Base-by-base conservation (phyloP, 345 rosid species). In the Eucalyptus microcorys region DNA sequence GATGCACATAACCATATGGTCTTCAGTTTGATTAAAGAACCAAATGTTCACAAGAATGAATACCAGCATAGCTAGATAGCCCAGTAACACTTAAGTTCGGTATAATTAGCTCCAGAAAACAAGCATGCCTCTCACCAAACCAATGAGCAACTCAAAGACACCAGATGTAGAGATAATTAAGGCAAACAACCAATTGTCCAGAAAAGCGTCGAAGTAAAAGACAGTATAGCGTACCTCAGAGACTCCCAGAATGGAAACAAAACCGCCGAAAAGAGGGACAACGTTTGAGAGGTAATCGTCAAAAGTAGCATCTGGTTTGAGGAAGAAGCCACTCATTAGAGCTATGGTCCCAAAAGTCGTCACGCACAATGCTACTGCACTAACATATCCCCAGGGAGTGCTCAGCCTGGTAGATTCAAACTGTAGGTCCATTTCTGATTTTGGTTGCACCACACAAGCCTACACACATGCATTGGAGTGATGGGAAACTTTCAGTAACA, bases 401-500 rank as follows among this genome's bases (percentile, higher is more conserved):
- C 98, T 96, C 88, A 97, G 91, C 90, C 93, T 94, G 85, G 96
- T 94, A n/a, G 93, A 92, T 87, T 97, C 99, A 79, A 95, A 97
- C 79, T 97, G 94, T n/a, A 97, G 96, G 86, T 97, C 99, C 42
- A 96, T 96, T 42, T 97, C 99, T 10, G 96, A 83, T 90, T 96
- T 97, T 5, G 99, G 99, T 92, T 96, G 99, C 93, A 97, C 99
- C 89, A 95, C 95, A 90, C 99, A 96, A 86, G 96, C 99, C 99
- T 97, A 42, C 45, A 40, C 55, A 86, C 3, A n/a, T 43, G 0
- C 48, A 83, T 7, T 81, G 71, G 37, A 45, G 26, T 59, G 0
- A 61, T n/a, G 86, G 17, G 24, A 10, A 50, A 52, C 30, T 16
- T 42, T 53, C 43, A 90, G 57, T 10, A 0, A 80, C 61, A 86